Percentiles rank a stretch among this genome's conserved stretches.
phyloP scores from a whole-genome alignment of 345 rosid species.

The Eucalyptus urophylla region DNA sequence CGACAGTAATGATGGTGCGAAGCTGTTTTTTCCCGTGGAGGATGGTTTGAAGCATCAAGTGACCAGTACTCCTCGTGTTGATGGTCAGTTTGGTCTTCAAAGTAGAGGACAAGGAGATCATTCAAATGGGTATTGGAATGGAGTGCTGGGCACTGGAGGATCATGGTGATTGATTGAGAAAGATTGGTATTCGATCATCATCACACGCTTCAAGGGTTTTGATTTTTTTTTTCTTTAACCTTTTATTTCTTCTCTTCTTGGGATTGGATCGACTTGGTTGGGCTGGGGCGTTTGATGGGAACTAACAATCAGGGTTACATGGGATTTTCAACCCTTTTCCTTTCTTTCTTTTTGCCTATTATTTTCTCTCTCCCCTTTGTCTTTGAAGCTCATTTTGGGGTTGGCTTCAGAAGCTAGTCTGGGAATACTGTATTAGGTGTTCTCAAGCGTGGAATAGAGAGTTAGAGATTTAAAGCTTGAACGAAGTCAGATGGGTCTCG shows the following conservation, averaged over 20 bases:
- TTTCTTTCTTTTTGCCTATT: neutral
- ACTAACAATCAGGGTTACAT: neutral
- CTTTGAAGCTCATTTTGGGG: neutral
- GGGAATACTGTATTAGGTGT: neutral
- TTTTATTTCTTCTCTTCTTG: neutral
- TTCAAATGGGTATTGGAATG: conserved; percentile 81
- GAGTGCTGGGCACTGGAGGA: conserved; percentile 79
- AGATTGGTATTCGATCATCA: neutral
- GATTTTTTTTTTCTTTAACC: neutral
- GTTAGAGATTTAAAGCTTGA: neutral
- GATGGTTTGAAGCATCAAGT: conserved; percentile 45
- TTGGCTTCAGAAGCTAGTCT: neutral
- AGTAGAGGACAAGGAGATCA: conserved; percentile 22
- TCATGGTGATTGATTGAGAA: conserved; percentile 46
- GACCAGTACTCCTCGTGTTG: neutral
- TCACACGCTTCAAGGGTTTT: neutral
- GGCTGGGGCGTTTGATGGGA: neutral
- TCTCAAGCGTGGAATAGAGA: neutral
- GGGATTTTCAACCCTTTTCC: neutral
- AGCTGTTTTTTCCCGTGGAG: conserved; percentile 81
- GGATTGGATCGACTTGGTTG: neutral
- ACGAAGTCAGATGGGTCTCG: neutral
- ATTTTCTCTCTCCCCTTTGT: neutral
- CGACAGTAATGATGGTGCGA: conserved; percentile 16
- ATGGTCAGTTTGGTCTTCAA: conserved; percentile 4